These are phyloP conservation scores for Rhytidiadelphus loreus DNA, from an alignment of 225 moss, liverwort and hornwort species.

Conservation along the genomic window DNA sequence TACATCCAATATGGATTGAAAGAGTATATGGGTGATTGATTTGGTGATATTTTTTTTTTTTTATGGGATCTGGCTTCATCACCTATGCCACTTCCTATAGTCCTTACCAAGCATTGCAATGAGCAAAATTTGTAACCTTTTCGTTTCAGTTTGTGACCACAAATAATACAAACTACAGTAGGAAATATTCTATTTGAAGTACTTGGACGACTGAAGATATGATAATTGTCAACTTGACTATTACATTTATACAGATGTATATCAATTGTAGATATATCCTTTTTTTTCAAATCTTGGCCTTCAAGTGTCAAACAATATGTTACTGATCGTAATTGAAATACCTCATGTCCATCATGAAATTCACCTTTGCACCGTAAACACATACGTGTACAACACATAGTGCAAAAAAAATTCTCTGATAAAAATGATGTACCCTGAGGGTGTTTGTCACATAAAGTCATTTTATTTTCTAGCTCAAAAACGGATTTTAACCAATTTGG, in stretches of 20 bases:
- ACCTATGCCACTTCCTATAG: too few relatives aligned
- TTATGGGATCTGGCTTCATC: not conserved
- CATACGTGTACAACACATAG: not conserved
- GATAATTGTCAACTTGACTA: not conserved
- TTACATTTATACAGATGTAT: not conserved
- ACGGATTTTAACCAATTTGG: not conserved
- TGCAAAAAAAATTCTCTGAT: not conserved
- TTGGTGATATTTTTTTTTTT: not conserved
- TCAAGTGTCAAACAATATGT: not conserved
- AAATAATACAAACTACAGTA: not conserved
- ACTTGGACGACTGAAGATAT: not conserved
- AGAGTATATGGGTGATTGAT: not conserved
- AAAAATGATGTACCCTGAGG: not conserved
- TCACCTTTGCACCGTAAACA: not conserved
- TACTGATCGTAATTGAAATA: not conserved
- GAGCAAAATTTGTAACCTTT: not conserved
- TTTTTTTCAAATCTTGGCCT: not conserved
- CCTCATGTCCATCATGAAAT: not conserved
- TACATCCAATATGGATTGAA: not conserved
- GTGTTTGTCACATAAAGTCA: not conserved
- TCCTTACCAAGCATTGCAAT: not conserved
- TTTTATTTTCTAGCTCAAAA: not conserved
- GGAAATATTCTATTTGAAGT: not conserved
- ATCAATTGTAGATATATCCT: not conserved
- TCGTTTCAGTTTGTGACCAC: not conserved